Base-by-base conservation (phyloP, 495 filamentous ascomycete genomes). In the Hypoxylon crocopeplum region DNA sequence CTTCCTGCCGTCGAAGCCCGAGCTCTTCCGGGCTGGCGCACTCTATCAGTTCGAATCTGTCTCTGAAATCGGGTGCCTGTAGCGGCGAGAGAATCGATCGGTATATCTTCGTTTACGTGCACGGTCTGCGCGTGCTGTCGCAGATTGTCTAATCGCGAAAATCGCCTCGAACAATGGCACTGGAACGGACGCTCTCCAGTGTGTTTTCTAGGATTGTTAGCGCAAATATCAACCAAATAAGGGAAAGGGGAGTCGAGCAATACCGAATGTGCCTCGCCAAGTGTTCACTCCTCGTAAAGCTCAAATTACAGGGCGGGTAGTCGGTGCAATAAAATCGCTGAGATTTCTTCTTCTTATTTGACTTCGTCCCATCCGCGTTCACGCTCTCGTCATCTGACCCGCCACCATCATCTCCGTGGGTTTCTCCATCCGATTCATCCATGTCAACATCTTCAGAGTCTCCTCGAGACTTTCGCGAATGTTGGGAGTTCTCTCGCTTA, bases 311-410 rank as follows among this genome's bases (percentile, higher is more conserved):
- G 13, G 92, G 90, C 34, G 95, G 95, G 67, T 93, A 97, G 19
- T 96, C 91, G n/a, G 89, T 96, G 75, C 94, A 98, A 71, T 91
- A 97, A 68, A 98, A 98, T 37, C 92, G 84, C 69, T 97, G 93
- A 1, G 93, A 93, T 72, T 97, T 97, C 76, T 98, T 98, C 81
- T 96, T 96, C 72, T 94, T 96, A 38, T 84, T 77, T 21, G 82
- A 85, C 48, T 82, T 79, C 19, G 88, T 82, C 7, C 85, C 89
- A 45, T 83, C 85, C 6, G 73, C 77, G 48, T 80, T 80, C n/a
- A 88, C 82, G 56, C 84, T 88, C 56, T 94, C 92, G 34, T 86
- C 84, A 52, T 93, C 91, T 12, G 92, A 93, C 7, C 77, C 85
- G n/a, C 84, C 88, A 22, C 82, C 82, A 11, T 87, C 90, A 21